Conservation (phyloP, 1,284 basidiomycete species). For the Trametes polyzona region DNA sequence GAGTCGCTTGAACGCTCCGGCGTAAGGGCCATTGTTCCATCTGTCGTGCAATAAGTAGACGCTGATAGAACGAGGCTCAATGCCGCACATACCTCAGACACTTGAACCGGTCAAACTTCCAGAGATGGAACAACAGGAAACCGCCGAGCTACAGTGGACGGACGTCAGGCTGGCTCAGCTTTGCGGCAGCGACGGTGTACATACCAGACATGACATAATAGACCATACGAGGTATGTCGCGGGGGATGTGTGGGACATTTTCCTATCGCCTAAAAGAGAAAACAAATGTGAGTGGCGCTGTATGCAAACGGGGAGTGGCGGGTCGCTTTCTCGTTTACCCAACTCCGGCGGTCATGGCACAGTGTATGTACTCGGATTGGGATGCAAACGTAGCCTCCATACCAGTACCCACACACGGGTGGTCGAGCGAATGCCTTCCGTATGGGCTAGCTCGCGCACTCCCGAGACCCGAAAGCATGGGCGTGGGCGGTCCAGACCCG, state of each 20-base stretch:
- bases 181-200: background rate
- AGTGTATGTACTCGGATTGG: too few relatives aligned
- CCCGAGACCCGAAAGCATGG: too few relatives aligned
- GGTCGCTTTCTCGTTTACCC: too few relatives aligned
- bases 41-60: constrained; percentile 36
- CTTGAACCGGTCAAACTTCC: constrained; percentile 77
- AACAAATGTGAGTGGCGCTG: background rate
- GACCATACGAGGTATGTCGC: constrained; percentile 66
- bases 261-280: background rate
- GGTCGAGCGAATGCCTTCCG: too few relatives aligned
- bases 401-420: too few relatives aligned
- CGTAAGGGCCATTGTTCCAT: constrained; percentile 66
- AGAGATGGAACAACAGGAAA: constrained; percentile 73
- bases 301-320: too few relatives aligned
- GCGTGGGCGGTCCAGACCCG: too few relatives aligned
- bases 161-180: too few relatives aligned
- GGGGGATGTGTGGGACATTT: constrained; percentile 70
- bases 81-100: constrained; percentile 59
- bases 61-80: background rate
- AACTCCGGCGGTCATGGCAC: too few relatives aligned
- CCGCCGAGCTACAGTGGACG: constrained; percentile 51
- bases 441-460: too few relatives aligned
- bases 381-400: too few relatives aligned
- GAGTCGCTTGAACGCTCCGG: constrained; percentile 75
- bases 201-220: constrained; percentile 54